phyloP scores from a whole-genome alignment of 2,329 filamentous ascomycete species.

The Aspergillus calidoustus region DNA sequence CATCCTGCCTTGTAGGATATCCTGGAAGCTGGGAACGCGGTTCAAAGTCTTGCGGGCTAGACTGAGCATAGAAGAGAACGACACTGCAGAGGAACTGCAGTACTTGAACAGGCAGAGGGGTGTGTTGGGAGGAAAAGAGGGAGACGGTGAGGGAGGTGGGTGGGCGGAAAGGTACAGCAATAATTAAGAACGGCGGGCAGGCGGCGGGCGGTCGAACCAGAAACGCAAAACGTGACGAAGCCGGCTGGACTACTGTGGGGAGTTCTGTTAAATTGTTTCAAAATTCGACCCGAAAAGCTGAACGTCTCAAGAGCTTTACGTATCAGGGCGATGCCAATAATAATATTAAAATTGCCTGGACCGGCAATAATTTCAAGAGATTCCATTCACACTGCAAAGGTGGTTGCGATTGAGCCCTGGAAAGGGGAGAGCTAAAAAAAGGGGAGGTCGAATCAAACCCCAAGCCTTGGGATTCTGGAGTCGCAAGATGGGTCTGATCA shows the following conservation, averaged over 20 bases:
- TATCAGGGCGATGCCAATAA: not conserved
- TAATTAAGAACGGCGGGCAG: conserved; percentile 21
- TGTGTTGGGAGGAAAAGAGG: conserved; percentile 25
- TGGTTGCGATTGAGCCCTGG: conserved; percentile 19
- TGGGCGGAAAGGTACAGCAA: conserved; percentile 33
- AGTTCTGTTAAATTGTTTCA: conserved; percentile 36
- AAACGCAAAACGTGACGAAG: conserved; percentile 31
- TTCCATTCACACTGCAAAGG: not conserved
- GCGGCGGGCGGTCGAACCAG: conserved; percentile 23
- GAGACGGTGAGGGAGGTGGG: conserved; percentile 27
- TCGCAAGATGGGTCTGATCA: conserved; percentile 14
- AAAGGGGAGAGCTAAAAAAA: conserved; percentile 24
- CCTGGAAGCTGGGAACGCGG: conserved; percentile 51
- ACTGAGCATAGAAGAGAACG: conserved; percentile 47
- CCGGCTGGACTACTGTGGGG: conserved; percentile 30
- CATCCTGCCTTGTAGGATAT: conserved; percentile 53
- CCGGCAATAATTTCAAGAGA: not conserved
- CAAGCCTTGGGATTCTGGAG: conserved; percentile 11
- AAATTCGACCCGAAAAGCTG: conserved; percentile 33
- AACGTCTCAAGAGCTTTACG: not conserved
- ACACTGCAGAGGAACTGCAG: conserved; percentile 36
- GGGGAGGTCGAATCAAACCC: conserved; percentile 17
- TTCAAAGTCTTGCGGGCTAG: conserved; percentile 49
- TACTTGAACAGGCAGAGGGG: conserved; percentile 30
- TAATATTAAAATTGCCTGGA: not conserved